Evolutionary conservation across 2,329 filamentous ascomycete genomes (phyloP), one percentile per base, ranked within the genome.

Genomic region (Epichloe bromicola): DNA sequence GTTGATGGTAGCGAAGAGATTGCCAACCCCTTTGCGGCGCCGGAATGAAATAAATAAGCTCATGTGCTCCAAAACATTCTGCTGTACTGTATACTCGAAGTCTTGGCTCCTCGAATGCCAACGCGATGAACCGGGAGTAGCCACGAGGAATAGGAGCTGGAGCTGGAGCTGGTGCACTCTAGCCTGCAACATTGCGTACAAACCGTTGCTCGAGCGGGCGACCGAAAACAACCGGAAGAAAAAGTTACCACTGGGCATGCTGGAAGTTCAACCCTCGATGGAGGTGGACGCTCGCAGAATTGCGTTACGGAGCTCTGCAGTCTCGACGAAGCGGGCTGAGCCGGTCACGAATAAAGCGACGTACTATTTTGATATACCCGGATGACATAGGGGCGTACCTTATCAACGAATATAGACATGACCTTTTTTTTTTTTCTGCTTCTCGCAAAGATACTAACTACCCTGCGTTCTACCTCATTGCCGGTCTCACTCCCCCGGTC

Each of bases 1-100:
- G 78, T 93, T 49, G 90, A 97, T 63, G 93, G 93, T 51, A 96
- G 88, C 70, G 90, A 97, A 70, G 85, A 91, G 69, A 98, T 98
- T 61, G 80, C 86, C 60, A 98, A 98, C 67, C 93, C 93, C 0
- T 98, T 97, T 63, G 74, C 86, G 49, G 82, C 88, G 62, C 74
- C 78, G 10, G 49, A 47, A 30, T 47, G 30, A 23, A 53, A 23
- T 34, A 52, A 23, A 40, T 44, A 48, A 34, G 42, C 19, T 19
- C 30, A 6, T 19, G 6, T 40, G 2, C 23, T 14, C 20, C 41
- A 7, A 44, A 5, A 1, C 19, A 6, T 20, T 43, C 19, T 7
- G 14, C 20, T 19, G 41, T 12, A 26, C 15, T 41, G 12, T n/a
- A 14, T 38, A 15, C 39, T 14, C 39, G 3, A 41, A n/a, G 39